These are phyloP conservation scores for Coniochaeta hoffmannii DNA, from an alignment of 2,329 filamentous ascomycete species.

Conservation along the genomic window DNA sequence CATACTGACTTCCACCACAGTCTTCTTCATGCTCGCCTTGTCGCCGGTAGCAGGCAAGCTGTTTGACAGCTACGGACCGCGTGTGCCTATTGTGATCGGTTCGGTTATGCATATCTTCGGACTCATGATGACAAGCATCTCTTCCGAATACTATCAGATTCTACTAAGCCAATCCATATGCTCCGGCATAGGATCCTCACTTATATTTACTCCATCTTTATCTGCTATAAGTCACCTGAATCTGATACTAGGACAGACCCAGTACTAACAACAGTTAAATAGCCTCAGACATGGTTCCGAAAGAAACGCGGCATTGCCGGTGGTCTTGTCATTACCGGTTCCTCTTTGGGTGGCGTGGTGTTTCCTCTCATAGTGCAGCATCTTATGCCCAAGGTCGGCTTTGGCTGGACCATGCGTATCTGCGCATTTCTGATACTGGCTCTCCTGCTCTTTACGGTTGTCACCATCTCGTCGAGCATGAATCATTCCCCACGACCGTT, in stretches of 20 bases:
- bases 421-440: slow-evolving; percentile 7
- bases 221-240: slow-evolving; percentile 22
- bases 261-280: not conserved
- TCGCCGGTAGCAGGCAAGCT: slow-evolving; percentile 27
- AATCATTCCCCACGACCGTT: not conserved
- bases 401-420: slow-evolving; percentile 10
- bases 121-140: slow-evolving; percentile 50
- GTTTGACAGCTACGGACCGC: slow-evolving; percentile 53
- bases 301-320: slow-evolving; percentile 5
- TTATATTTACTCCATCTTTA: slow-evolving; percentile 4
- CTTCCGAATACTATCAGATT: slow-evolving; percentile 21
- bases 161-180: slow-evolving; percentile 18
- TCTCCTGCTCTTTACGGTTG: slow-evolving; percentile 2
- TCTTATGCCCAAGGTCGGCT: slow-evolving; percentile 8
- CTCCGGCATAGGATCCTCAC: slow-evolving; percentile 11
- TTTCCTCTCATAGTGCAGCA: slow-evolving; percentile 9
- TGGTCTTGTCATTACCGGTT: slow-evolving; percentile 8
- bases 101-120: slow-evolving; percentile 46
- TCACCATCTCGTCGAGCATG: not conserved
- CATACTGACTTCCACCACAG: not conserved
- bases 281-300: slow-evolving; percentile 5
- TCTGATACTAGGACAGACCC: slow-evolving; percentile 13
- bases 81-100: slow-evolving; percentile 38
- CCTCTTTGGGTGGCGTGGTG: slow-evolving; percentile 9
- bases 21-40: slow-evolving; percentile 29